Evolutionary conservation across 163 green algal species (phyloP).

Genomic region (Scenedesmus sp.): DNA sequence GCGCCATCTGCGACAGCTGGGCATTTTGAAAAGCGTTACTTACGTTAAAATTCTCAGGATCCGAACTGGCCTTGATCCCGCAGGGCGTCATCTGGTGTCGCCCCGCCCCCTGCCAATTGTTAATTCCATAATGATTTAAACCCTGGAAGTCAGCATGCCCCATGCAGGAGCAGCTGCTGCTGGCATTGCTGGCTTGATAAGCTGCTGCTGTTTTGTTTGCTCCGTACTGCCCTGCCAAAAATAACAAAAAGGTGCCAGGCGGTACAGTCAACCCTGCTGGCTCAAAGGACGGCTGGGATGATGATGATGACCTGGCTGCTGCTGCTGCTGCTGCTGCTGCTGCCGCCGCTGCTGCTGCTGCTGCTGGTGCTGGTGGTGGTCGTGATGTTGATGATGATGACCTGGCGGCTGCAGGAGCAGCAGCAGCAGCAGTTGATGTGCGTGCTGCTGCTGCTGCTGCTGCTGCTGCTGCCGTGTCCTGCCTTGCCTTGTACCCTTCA

Average conservation of each 20-base stretch:
- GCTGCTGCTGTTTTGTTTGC: not conserved
- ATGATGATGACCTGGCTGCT: not conserved
- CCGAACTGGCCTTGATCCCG: not conserved
- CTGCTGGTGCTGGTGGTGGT: not conserved
- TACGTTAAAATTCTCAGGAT: slow-evolving; percentile 26
- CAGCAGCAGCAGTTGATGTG: not conserved
- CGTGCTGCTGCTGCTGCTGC: not conserved
- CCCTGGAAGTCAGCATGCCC: slow-evolving; percentile 8
- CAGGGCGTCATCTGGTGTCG: slow-evolving; percentile 26
- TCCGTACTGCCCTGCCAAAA: not conserved
- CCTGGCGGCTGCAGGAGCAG: not conserved
- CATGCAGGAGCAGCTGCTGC: slow-evolving; percentile 23
- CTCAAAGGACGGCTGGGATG: too few species aligned
- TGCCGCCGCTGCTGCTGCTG: not conserved
- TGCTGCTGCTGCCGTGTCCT: not conserved
- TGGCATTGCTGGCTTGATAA: not conserved
- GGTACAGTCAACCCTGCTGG: slow-evolving; percentile 13
- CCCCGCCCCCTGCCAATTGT: slow-evolving; percentile 18
- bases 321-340: not conserved
- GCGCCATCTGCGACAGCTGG: slow-evolving; percentile 10
- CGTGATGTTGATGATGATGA: too few species aligned
- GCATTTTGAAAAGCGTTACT: slow-evolving; percentile 12
- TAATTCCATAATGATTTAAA: slow-evolving; percentile 47
- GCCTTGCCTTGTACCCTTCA: slow-evolving; percentile 11
- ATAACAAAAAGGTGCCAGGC: slow-evolving; percentile 26